Conservation (phyloP, 2,329 filamentous ascomycete species). For the Septoria linicola region DNA sequence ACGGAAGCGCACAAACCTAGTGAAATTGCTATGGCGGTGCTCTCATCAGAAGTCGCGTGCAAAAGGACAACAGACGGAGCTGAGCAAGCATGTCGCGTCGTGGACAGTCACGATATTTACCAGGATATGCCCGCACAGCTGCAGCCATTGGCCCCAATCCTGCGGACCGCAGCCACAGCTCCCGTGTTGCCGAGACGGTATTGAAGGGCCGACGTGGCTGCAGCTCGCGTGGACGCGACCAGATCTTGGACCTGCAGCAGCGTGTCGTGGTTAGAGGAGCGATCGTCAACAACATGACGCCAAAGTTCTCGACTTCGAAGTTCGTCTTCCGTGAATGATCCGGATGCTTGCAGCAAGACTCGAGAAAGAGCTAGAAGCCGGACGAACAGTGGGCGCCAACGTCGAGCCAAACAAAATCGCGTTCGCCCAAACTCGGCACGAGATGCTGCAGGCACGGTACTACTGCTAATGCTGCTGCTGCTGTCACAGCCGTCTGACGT, state of each 20-base stretch:
- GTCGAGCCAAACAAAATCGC: slow-evolving; percentile 8
- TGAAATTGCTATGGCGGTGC: slow-evolving; percentile 15
- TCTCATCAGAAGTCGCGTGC: slow-evolving; percentile 3
- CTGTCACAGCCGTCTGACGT: slow-evolving; percentile 17
- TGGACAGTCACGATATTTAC: slow-evolving; percentile 9
- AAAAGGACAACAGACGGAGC: slow-evolving; percentile 1
- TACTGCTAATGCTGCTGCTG: neutral
- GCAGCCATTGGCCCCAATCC: slow-evolving; percentile 3
- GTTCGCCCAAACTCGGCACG: slow-evolving; percentile 1
- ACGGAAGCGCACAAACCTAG: slow-evolving; percentile 15
- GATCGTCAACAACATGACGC: too few relatives aligned
- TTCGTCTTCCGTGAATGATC: neutral
- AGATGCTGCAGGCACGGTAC: slow-evolving; percentile 3
- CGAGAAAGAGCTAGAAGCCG: neutral
- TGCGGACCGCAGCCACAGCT: slow-evolving; percentile 5
- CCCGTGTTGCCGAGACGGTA: neutral
- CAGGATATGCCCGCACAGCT: slow-evolving; percentile 1
- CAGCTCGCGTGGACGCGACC: slow-evolving; percentile 14
- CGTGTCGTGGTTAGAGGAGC: too few relatives aligned
- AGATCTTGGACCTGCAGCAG: too few relatives aligned
- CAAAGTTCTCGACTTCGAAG: neutral
- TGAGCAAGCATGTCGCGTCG: slow-evolving; percentile 10
- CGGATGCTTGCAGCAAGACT: neutral
- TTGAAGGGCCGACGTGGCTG: slow-evolving; percentile 1
- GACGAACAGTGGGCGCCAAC: slow-evolving; percentile 8